Evolutionary conservation across 331 rosid genomes (phyloP), one percentile per base, ranked within the genome.

Genomic region (Quercus tomentella): DNA sequence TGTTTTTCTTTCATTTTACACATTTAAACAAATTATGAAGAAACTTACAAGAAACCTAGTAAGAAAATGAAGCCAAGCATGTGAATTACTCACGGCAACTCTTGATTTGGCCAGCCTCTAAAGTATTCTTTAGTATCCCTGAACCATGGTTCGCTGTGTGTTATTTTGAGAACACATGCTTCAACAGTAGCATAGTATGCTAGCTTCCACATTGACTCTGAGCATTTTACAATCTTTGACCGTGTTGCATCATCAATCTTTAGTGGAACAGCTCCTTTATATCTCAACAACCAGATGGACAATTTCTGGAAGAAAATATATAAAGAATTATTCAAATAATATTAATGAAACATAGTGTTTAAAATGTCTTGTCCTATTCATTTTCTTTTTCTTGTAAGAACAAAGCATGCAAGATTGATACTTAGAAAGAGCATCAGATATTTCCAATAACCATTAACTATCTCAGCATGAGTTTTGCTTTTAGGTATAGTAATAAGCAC

Each of bases 181-280:
- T 96, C 97, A 54, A 88, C 94, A 65, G 93, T 22, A 8, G 91
- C 94, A 85, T 90, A 96, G 86, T 91, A 96, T n/a, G 89, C 74
- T 54, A 96, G 82, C 91, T 96, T 93, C 99, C 99, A 96, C 94
- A 96, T 71, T 56, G 99, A 96, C 86, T 96, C 99, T 0, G 97
- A 84, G 87, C 96, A 93, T 87, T 96, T 96, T 75, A 63, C 89
- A 73, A 93, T 72, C 92, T 93, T 96, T 83, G 86, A 84, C 73
- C 22, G 85, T 71, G 87, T 88, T 82, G 88, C 89, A 79, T 83
- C 86, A 72, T 87, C 89, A 84, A 91, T 80, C 87, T 88, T 94
- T 62, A 84, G 77, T 22, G 91, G 89, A 78, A 81, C 79, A 80
- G 65, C 60, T 65, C 94, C 93, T 76, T 72, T 89, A 74, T 8